Base-by-base conservation (phyloP, 441 rosid species). In the Croton setiger region DNA sequence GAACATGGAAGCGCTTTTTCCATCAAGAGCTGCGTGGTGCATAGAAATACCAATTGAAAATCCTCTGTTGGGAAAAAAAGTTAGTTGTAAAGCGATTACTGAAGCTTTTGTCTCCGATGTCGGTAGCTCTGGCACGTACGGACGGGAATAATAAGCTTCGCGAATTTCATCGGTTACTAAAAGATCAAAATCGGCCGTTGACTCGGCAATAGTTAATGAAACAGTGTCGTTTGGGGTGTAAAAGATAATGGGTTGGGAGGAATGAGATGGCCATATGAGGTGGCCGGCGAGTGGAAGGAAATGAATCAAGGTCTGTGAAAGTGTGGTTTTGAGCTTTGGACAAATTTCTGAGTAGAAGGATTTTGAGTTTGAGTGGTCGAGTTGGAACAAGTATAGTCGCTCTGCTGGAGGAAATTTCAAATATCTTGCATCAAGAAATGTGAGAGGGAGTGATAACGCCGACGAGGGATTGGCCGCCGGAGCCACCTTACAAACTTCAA, bases 121-220 rank as follows among this genome's bases (percentile, higher is more conserved):
- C 11, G 37, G 2, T 47, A 67, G 60, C 52, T 53, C 55, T 3
- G 72, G 63, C 14, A 67, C 17, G 2, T 49, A 66, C 3, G 18
- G 66, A 11, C 45, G 27, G 3, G 63, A 67, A 31, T 44, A 62
- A 14, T 1, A 17, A 41, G 31, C 67, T 41, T 53, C 55, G 5
- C 20, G 71, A 20, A 35, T 43, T 13, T 51, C 71, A 9, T 31
- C 20, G 53, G 61, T 41, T 7, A 39, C 6, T 11, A 60, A 35
- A 7, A 41, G 43, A 44, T 60, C 60, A 18, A 66, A 60, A 7
- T 33, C 44, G 12, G 60, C 63, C 1, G 49, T 43, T 9, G 74
- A 82, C 35, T 80, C 79, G 0, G 85, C 83, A 17, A 80, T 37
- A 0, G 81, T 75, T 6, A 81, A 44, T 0, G 59, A 61, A 64